Evolutionary conservation across 2,329 filamentous ascomycete species (phyloP).

Genomic region (Fusarium sp.): DNA sequence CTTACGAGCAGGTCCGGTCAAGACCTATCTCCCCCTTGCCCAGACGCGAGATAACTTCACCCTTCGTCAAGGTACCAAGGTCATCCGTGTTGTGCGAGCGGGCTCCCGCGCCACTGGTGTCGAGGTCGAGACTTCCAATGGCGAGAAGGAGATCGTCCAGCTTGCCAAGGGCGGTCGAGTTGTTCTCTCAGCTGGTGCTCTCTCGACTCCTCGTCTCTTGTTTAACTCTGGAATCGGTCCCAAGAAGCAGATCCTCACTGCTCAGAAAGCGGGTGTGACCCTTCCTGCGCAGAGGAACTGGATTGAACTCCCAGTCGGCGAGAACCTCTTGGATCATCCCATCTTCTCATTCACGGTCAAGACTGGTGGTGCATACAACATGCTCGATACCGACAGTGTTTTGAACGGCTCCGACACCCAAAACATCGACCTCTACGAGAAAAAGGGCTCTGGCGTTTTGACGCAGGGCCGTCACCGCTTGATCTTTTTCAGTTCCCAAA

Average conservation of each 20-base stretch:
- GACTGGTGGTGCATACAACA: slow-evolving; percentile 33
- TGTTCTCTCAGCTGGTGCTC: slow-evolving; percentile 76
- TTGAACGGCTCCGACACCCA: slow-evolving; percentile 61
- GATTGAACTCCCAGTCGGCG: slow-evolving; percentile 71
- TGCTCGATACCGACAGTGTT: slow-evolving; percentile 61
- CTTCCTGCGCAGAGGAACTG: slow-evolving; percentile 67
- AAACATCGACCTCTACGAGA: slow-evolving; percentile 76
- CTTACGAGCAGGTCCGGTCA: slow-evolving; percentile 78
- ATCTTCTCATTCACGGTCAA: slow-evolving; percentile 54
- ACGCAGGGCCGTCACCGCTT: slow-evolving; percentile 76
- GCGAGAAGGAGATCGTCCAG: slow-evolving; percentile 69
- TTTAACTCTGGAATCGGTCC: slow-evolving; percentile 74
- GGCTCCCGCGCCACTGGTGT: slow-evolving; percentile 75
- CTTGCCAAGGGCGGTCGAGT: slow-evolving; percentile 74
- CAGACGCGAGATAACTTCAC: slow-evolving; percentile 74
- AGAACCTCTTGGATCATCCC: slow-evolving; percentile 70
- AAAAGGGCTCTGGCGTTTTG: slow-evolving; percentile 70
- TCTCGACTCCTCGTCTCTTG: slow-evolving; percentile 77
- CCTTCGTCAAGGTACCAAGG: slow-evolving; percentile 75
- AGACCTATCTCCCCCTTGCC: slow-evolving; percentile 77
- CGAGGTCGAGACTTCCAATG: slow-evolving; percentile 71
- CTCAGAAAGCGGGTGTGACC: slow-evolving; percentile 64
- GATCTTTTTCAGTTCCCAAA: slow-evolving; percentile 69
- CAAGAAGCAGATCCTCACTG: slow-evolving; percentile 69
- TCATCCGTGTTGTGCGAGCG: slow-evolving; percentile 74